phyloP scores from a whole-genome alignment of 2,329 filamentous ascomycete species.

The Cryoendolithus antarcticus region DNA sequence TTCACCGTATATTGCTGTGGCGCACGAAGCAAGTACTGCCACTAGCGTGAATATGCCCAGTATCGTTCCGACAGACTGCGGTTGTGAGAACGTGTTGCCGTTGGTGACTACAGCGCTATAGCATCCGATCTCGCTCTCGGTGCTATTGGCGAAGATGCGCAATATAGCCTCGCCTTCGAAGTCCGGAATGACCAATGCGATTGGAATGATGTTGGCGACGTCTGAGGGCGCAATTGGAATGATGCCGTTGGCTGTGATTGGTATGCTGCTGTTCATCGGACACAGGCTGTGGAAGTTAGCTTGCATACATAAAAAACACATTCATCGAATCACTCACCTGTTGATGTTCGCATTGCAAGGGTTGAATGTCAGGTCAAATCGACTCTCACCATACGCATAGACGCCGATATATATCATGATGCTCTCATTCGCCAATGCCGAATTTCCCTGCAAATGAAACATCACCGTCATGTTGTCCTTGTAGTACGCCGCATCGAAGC shows the following conservation, averaged over 20 bases:
- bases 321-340: conserved; percentile 37
- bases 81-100: conserved; percentile 57
- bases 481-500: conserved; percentile 68
- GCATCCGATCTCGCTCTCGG: conserved; percentile 58
- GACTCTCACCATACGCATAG: conserved; percentile 51
- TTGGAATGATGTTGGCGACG: conserved; percentile 50
- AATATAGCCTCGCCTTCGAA: conserved; percentile 64
- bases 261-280: conserved; percentile 49
- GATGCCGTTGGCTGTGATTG: conserved; percentile 52
- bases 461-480: conserved; percentile 68
- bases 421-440: conserved; percentile 52
- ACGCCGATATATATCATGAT: conserved; percentile 65
- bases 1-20: conserved; percentile 56
- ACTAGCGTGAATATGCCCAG: conserved; percentile 51
- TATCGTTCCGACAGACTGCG: conserved; percentile 46
- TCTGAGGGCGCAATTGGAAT: conserved; percentile 52
- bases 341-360: conserved; percentile 59
- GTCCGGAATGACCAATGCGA: conserved; percentile 60
- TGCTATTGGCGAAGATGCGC: conserved; percentile 61
- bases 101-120: conserved; percentile 64
- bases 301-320: no score
- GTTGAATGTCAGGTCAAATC: conserved; percentile 59
- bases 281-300: conserved; percentile 45
- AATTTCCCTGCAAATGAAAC: conserved; percentile 59
- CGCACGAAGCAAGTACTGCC: conserved; percentile 55